Evolutionary conservation across 441 rosid species (phyloP), one percentile per base, ranked within the genome.

Genomic region (Populus tomentosa): DNA sequence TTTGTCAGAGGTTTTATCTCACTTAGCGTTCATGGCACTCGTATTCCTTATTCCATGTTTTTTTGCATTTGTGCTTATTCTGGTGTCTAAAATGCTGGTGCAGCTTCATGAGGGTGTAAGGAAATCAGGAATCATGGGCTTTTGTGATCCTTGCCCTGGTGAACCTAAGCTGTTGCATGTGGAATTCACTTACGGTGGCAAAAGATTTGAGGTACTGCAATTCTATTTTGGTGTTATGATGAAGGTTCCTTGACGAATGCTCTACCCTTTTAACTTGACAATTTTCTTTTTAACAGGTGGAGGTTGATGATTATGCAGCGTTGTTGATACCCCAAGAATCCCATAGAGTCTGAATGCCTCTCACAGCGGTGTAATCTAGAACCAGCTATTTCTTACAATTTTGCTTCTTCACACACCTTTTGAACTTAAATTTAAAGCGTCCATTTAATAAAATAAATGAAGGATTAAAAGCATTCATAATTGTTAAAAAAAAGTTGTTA

Each of bases 91-190:
- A 63, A 66, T 66, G 56, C 75, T 35, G 36, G 23, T 75, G 83
- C 89, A 93, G 94, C 97, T 97, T 87, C 98, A 94, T 40, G 90
- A 89, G 64, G 98, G 99, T 71, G 90, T 97, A 77, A 94, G 90
- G 85, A 97, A 97, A 82, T 93, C 94, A 0, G 98, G 98, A 78
- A 93, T 97, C 21, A 94, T 97, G 98, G 99, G 99, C 5, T 97
- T 94, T 80, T 94, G 92, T n/a, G 95, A 97, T 88, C 97, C 99
- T 14, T 94, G 97, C 78, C 99, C 98, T 0, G 95, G 91, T 50
- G 92, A 89, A 73, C 90, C 92, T 21, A 97, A 94, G 84, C 90
- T 88, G 81, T 72, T 97, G 86, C 83, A 78, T 74, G 84, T 97
- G 72, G 92, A 90, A 70, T 94, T 90, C 80, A 89, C 94, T 68